phyloP scores from a whole-genome alignment of 306 rosid species.

The Luffa aegyptiaca region DNA sequence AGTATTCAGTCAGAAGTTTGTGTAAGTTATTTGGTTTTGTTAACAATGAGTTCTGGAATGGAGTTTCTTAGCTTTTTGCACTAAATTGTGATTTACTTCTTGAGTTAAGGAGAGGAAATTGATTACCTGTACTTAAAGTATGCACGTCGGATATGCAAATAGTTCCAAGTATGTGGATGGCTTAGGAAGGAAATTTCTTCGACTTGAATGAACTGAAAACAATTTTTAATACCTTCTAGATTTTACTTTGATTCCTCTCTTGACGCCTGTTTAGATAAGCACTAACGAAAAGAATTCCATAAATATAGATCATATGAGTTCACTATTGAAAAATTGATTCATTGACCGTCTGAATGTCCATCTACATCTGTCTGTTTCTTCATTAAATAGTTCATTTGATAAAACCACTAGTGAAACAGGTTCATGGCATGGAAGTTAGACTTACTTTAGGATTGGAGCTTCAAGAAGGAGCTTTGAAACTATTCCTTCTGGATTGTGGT shows the following conservation, averaged over 20 bases:
- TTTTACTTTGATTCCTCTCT: not conserved
- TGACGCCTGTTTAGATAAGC: not conserved
- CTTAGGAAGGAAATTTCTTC: not conserved
- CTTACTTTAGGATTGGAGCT: slow-evolving; percentile 67
- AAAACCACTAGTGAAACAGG: slow-evolving; percentile 42
- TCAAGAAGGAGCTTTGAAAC: slow-evolving; percentile 60
- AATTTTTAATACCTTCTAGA: not conserved
- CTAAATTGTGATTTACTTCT: not conserved
- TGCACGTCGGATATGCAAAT: not conserved
- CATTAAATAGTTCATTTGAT: slow-evolving; percentile 23
- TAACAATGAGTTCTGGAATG: not conserved
- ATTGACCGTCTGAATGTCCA: not conserved
- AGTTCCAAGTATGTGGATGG: not conserved
- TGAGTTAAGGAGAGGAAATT: not conserved
- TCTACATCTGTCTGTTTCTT: slow-evolving; percentile 3
- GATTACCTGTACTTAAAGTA: not conserved
- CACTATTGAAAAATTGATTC: not conserved
- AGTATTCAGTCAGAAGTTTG: not conserved
- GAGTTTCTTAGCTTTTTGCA: not conserved
- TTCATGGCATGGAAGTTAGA: slow-evolving; percentile 74
- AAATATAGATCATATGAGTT: not conserved
- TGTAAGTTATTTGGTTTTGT: not conserved
- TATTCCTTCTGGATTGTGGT: slow-evolving; percentile 47
- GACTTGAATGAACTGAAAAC: not conserved
- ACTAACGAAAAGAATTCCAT: not conserved